Percentiles rank a stretch among this genome's conserved stretches.
These are phyloP conservation scores for Euphorbia tirucalli DNA, from an alignment of 345 rosid genomes.

Conservation along the genomic window DNA sequence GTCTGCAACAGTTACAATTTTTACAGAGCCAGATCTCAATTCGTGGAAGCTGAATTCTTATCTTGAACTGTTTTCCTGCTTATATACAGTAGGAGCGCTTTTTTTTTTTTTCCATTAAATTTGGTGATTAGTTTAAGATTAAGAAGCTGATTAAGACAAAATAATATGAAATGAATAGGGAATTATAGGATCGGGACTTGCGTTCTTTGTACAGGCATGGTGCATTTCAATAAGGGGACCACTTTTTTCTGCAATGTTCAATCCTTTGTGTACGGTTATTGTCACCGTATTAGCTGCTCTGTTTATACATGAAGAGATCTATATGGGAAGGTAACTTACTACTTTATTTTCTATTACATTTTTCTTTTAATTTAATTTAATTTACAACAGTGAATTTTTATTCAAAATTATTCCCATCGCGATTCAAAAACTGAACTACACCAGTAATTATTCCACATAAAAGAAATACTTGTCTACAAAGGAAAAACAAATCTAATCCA, in stretches of 20 bases:
- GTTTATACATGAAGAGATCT: conserved; percentile 28
- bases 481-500: too few species aligned
- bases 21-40: conserved; percentile 43
- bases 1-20: conserved; percentile 42
- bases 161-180: conserved; percentile 34
- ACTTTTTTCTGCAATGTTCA: conserved; percentile 19
- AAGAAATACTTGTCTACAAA: too few species aligned
- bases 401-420: too few species aligned
- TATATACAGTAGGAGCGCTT: conserved; percentile 38
- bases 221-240: conserved; percentile 25
- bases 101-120: not conserved
- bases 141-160: not conserved
- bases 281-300: conserved; percentile 26
- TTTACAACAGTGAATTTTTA: too few species aligned
- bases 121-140: not conserved
- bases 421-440: too few species aligned
- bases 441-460: too few species aligned
- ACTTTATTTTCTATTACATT: not conserved
- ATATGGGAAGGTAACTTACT: conserved; percentile 7
- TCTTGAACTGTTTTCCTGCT: conserved; percentile 41
- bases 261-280: conserved; percentile 28
- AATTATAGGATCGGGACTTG: conserved; percentile 45
- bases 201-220: conserved; percentile 50
- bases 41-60: conserved; percentile 54
- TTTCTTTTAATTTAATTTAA: not conserved